A percentile compares a stretch with the other conserved stretches of the same genome.
These are phyloP conservation scores for Sesbania bispinosa DNA, from an alignment of 306 rosid species.

Conservation along the genomic window DNA sequence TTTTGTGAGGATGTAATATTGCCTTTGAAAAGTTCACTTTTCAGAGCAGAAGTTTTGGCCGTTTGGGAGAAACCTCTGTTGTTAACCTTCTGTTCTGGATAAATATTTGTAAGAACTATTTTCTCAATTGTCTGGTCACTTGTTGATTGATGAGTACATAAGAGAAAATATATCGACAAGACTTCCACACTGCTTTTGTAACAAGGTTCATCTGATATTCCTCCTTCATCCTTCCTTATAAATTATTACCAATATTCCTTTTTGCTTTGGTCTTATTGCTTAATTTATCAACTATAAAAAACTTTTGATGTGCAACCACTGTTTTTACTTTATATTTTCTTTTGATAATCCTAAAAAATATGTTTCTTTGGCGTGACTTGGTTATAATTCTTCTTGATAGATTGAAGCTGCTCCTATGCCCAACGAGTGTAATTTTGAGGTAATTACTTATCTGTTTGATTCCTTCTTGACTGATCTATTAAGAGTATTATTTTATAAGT, in stretches of 20 bases:
- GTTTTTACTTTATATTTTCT: conserved; percentile 6
- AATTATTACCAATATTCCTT: not conserved
- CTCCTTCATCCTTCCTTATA: not conserved
- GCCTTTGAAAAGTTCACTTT: not conserved
- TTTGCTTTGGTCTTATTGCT: not conserved
- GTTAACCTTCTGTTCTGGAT: not conserved
- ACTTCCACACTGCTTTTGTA: not conserved
- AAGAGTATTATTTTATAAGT: not conserved
- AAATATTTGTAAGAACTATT: not conserved
- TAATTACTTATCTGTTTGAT: conserved; percentile 25
- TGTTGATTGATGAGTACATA: not conserved
- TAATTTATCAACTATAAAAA: not conserved
- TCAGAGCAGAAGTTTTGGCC: not conserved
- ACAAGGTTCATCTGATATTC: not conserved
- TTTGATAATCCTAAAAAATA: not conserved
- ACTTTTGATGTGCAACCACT: not conserved
- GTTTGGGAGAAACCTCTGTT: not conserved
- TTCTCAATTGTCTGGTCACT: not conserved
- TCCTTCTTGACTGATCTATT: conserved; percentile 15
- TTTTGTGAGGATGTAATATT: not conserved
- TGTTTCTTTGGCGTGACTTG: not conserved
- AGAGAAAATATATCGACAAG: not conserved
- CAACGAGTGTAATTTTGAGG: conserved; percentile 51
- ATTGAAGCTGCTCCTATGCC: conserved; percentile 45
- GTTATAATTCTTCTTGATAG: conserved; percentile 34